A percentile compares a stretch with the other conserved stretches of the same genome.
phyloP scores from a whole-genome alignment of 108 stramenopile genomes.

The Thalassiosira profunda region DNA sequence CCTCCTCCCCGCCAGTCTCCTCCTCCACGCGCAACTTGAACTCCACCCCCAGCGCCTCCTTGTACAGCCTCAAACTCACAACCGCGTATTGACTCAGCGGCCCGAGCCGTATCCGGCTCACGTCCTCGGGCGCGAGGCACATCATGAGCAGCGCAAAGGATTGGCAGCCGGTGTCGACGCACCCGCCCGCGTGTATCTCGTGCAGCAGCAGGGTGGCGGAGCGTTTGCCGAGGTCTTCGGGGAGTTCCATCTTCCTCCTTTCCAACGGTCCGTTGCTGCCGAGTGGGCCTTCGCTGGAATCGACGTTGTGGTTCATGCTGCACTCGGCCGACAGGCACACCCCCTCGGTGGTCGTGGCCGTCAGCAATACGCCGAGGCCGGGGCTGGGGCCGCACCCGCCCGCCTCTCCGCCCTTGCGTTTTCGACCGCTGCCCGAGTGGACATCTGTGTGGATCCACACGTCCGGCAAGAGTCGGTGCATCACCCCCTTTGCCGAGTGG shows the following conservation, averaged over 20 bases:
- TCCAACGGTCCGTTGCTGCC: conserved; percentile 23
- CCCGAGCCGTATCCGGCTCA: conserved; percentile 84
- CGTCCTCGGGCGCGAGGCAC: conserved; percentile 98
- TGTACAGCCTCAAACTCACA: conserved; percentile 84
- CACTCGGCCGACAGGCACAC: conserved; percentile 85
- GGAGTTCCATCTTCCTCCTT: conserved; percentile 63
- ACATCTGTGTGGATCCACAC: conserved; percentile 98
- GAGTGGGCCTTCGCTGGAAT: background rate
- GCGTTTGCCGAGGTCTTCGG: conserved; percentile 95
- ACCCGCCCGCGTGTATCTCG: conserved; percentile 94
- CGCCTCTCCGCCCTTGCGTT: conserved; percentile 42
- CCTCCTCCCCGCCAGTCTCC: conserved; percentile 17
- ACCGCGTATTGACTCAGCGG: conserved; percentile 79
- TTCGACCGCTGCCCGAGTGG: conserved; percentile 52
- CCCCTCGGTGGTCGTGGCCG: conserved; percentile 93
- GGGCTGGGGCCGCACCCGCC: conserved; percentile 83
- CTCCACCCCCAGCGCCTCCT: conserved; percentile 84
- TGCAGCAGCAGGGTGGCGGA: conserved; percentile 90
- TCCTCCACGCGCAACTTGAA: conserved; percentile 83
- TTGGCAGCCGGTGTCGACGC: conserved; percentile 92
- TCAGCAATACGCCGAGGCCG: conserved; percentile 82
- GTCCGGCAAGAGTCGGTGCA: conserved; percentile 92
- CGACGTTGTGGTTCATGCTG: conserved; percentile 52
- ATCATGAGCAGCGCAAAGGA: conserved; percentile 93
- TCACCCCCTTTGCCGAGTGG: conserved; percentile 92